Evolutionary conservation across 257 asterid species (phyloP), one percentile per base, ranked within the genome.

Genomic region (Osmanthus fragrans): DNA sequence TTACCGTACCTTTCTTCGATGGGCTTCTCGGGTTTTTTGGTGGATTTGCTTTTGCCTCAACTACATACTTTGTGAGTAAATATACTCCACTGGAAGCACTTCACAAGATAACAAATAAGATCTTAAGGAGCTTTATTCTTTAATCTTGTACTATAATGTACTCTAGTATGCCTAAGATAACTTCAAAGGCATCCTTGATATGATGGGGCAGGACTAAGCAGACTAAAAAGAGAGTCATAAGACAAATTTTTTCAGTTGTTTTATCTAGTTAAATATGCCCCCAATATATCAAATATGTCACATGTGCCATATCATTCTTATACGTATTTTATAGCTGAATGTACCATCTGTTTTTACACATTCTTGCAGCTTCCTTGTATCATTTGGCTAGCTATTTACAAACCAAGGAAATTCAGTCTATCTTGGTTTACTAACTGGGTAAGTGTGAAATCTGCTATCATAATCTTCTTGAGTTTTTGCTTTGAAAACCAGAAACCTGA

Each of bases 341-440:
- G 8, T 19, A n/a, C 4, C 10, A 18, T 19, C 21, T 18, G 6
- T 40, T 40, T 40, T 11, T 40, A 10, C 49, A 11, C 49, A 40
- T 10, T 40, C 49, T 40, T 40, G 49, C 49, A 40, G 49, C 49
- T 40, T 11, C 49, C 49, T 40, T 40, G 49, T 40, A 40, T 40
- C 16, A 40, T 40, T 10, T 40, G 49, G 49, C 49, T 40, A 40
- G 49, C 49, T 11, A 40, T 40, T 12, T 2, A 10, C 49, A 40
- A 40, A 40, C 89, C 89, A 51, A 83, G 65, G 80, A 83, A 63
- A 39, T 81, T 76, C 74, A 42, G 86, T 73, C 63, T 78, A 10
- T 79, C 87, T 33, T 86, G 89, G 87, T 76, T 86, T n/a, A 29
- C 80, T 2, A 87, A 87, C 73, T 87, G 88, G 90, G 90, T 88